phyloP scores from a whole-genome alignment of 305 asterid genomes.

The Rubia peregrina region DNA sequence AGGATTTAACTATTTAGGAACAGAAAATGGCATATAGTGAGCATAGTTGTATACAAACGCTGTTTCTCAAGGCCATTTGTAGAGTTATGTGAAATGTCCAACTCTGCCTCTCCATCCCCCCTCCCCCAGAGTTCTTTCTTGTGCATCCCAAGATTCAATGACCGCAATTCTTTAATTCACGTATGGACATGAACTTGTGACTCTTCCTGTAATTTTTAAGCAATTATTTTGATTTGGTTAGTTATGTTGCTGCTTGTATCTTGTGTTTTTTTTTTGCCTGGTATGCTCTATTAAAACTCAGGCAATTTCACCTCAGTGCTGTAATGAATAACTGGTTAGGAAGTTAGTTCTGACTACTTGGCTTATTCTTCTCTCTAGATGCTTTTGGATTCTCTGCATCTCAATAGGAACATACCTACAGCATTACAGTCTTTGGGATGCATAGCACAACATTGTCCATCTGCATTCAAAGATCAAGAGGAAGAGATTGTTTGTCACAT shows the following conservation, averaged over 20 bases:
- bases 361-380: not conserved
- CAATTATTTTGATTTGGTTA: not conserved
- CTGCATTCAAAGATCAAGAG: slow-evolving; percentile 49
- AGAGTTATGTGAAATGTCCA: too few relatives aligned
- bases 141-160: not conserved
- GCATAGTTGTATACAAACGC: too few relatives aligned
- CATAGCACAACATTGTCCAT: slow-evolving; percentile 8
- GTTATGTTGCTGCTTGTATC: not conserved
- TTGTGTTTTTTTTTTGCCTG: not conserved
- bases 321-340: slow-evolving; percentile 76
- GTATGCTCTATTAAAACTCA: not conserved
- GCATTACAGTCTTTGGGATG: slow-evolving; percentile 13
- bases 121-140: not conserved
- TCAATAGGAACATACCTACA: slow-evolving; percentile 6
- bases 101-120: too few relatives aligned
- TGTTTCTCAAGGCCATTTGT: too few relatives aligned
- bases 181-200: not conserved
- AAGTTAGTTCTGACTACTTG: slow-evolving; percentile 35
- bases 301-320: slow-evolving; percentile 34
- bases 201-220: not conserved
- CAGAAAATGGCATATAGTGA: too few relatives aligned
- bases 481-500: slow-evolving; percentile 45
- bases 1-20: too few relatives aligned
- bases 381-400: slow-evolving; percentile 14
- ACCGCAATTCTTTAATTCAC: not conserved